Evolutionary conservation across 2,329 filamentous ascomycete species (phyloP).

Genomic region (Cryoendolithus antarcticus): DNA sequence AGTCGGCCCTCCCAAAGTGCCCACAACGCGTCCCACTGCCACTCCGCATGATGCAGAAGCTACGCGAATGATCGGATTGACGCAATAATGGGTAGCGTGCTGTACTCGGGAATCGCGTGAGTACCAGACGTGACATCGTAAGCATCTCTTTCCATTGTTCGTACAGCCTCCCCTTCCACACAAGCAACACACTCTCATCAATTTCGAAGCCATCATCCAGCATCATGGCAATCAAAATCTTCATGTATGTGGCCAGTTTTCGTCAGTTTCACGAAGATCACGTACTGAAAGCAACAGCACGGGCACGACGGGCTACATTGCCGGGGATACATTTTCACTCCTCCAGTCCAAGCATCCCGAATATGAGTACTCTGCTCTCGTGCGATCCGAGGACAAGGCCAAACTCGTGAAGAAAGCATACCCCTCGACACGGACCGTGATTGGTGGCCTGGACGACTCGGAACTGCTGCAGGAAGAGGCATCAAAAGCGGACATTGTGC

Average conservation of each 20-base stretch:
- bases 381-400: constrained; percentile 39
- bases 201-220: too few species aligned
- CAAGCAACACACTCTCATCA: too few species aligned
- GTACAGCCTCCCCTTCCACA: too few species aligned
- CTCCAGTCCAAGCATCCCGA: constrained; percentile 37
- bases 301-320: constrained; percentile 30
- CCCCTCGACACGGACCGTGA: constrained; percentile 34
- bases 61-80: too few species aligned
- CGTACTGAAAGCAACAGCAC: constrained; percentile 11
- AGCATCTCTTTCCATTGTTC: too few species aligned
- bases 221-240: constrained; percentile 17
- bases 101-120: too few species aligned
- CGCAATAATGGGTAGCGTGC: too few species aligned
- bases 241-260: constrained; percentile 12
- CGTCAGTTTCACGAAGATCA: not conserved
- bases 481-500: constrained; percentile 39
- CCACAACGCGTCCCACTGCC: too few species aligned
- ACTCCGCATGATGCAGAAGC: too few species aligned
- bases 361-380: constrained; percentile 36
- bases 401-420: constrained; percentile 25
- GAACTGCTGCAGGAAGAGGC: constrained; percentile 35
- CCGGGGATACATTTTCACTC: constrained; percentile 33
- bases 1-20: too few species aligned
- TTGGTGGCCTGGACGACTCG: constrained; percentile 38
- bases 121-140: too few species aligned